phyloP scores from a whole-genome alignment of 2,329 filamentous ascomycete species.

The Aspergillus aculeatinus region DNA sequence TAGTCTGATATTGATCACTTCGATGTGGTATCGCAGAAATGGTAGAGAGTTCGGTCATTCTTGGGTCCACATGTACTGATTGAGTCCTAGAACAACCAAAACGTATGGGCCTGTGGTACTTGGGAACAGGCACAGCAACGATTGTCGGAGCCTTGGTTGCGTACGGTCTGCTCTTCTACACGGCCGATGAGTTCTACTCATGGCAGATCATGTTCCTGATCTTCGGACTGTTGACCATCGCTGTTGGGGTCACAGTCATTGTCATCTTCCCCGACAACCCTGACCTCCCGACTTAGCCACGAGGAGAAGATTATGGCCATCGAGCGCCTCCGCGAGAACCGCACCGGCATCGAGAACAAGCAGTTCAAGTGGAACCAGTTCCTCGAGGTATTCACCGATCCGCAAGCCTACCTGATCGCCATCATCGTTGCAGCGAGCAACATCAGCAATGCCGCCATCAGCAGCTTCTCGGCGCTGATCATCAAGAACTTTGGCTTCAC shows the following conservation, averaged over 20 bases:
- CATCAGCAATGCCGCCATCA: slow-evolving; percentile 45
- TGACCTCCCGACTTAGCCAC: slow-evolving; percentile 38
- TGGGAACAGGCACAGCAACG: slow-evolving; percentile 55
- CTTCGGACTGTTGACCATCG: slow-evolving; percentile 45
- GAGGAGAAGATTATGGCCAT: slow-evolving; percentile 39
- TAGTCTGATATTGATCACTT: slow-evolving; percentile 54
- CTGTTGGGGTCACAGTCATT: slow-evolving; percentile 38
- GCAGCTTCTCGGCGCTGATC: slow-evolving; percentile 45
- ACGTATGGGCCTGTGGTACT: slow-evolving; percentile 62
- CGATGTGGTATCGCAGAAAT: slow-evolving; percentile 54
- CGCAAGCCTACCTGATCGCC: slow-evolving; percentile 45
- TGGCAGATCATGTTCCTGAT: slow-evolving; percentile 54
- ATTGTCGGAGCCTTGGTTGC: slow-evolving; percentile 57
- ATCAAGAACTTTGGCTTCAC: slow-evolving; percentile 45
- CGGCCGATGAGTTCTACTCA: slow-evolving; percentile 38
- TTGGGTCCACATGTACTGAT: slow-evolving; percentile 1
- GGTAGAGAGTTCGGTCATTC: slow-evolving; percentile 15
- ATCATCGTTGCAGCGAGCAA: slow-evolving; percentile 37
- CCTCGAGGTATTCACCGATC: slow-evolving; percentile 46
- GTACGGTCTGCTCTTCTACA: slow-evolving; percentile 55
- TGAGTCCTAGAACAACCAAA: slow-evolving; percentile 54
- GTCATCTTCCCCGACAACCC: slow-evolving; percentile 45
- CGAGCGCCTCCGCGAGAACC: slow-evolving; percentile 46
- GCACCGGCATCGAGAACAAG: slow-evolving; percentile 54
- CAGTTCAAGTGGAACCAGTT: slow-evolving; percentile 50